These are phyloP conservation scores for Lactuca sativa DNA, from an alignment of 129 eudicot genomes.

Conservation along the genomic window DNA sequence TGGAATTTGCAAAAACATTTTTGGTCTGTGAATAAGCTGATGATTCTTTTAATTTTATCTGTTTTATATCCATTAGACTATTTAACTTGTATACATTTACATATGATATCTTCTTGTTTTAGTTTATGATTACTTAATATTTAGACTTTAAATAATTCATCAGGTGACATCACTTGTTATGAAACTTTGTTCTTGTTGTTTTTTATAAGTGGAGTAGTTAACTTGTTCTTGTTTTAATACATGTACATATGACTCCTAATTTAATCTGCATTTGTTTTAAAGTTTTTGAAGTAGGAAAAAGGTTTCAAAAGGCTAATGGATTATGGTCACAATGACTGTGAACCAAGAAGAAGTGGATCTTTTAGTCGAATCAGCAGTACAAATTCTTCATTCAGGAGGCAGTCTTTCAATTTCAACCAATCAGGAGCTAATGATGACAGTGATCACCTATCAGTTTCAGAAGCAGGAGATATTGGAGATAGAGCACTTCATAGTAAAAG, in stretches of 20 bases:
- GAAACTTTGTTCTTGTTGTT: conserved; percentile 4
- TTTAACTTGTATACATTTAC: too few relatives aligned
- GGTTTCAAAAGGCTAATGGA: conserved; percentile 38
- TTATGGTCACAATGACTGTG: conserved; percentile 27
- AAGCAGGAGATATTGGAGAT: conserved; percentile 89
- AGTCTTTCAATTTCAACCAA: conserved; percentile 28
- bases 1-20: too few relatives aligned
- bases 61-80: too few relatives aligned
- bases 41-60: too few relatives aligned
- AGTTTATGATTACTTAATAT: neutral
- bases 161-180: conserved; percentile 27
- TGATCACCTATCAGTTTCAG: conserved; percentile 58
- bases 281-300: conserved; percentile 10
- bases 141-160: conserved; percentile 1
- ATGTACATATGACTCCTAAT: neutral
- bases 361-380: conserved; percentile 49
- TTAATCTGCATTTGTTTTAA: conserved; percentile 3
- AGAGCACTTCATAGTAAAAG: conserved; percentile 61
- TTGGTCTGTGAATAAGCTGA: neutral
- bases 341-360: conserved; percentile 44
- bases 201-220: conserved; percentile 31
- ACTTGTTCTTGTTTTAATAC: conserved; percentile 1
- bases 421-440: conserved; percentile 41
- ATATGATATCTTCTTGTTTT: neutral
- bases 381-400: conserved; percentile 63